Base-by-base conservation (phyloP, 331 rosid species). In the Dryas integrifolia region DNA sequence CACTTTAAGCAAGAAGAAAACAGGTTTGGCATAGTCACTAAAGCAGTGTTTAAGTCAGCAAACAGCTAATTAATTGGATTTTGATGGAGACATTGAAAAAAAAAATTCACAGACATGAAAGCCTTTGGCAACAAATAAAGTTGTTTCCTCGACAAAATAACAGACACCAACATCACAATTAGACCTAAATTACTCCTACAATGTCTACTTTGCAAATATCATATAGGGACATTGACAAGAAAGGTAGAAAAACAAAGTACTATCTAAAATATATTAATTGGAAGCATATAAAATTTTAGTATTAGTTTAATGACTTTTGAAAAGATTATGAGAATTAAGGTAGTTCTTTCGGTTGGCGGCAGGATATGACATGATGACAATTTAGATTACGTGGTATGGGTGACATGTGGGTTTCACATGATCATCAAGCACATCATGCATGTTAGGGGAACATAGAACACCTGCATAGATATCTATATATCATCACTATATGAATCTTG, bases 391-490 rank as follows among this genome's bases (percentile, higher is more conserved):
- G 80, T 81, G 70, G 86, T 73, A 85, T 87, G 92, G 92, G 69
- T 80, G 81, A 77, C 96, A 90, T 82, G 92, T 90, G 98, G 87
- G 89, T 84, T 85, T 87, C 93, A 92, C 97, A 88, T 90, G 98
- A 88, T 74, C 57, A 43, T 50, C 77, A 70, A 48, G 82, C 11
- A 13, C 53, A 79, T 84, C 89, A 84, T 30, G 35, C 86, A 88
- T 84, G 86, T 66, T 18, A 85, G 85, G 96, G 92, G 90, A 87
- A 86, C 88, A 85, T 78, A 88, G 86, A 85, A 87, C 91, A 81
- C 89, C 96, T 90, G 96, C 91, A 47, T 65, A 40, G n/a, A 70
- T 18, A 53, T 9, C 35, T 26, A 26, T 48, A 51, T 7, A 40
- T 43, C 41, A 41, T 45, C 10, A 18, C 24, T 21, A 21, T 21